Evolutionary conservation across 2,329 filamentous ascomycete species (phyloP).

Genomic region (Uncinocarpus reesii): DNA sequence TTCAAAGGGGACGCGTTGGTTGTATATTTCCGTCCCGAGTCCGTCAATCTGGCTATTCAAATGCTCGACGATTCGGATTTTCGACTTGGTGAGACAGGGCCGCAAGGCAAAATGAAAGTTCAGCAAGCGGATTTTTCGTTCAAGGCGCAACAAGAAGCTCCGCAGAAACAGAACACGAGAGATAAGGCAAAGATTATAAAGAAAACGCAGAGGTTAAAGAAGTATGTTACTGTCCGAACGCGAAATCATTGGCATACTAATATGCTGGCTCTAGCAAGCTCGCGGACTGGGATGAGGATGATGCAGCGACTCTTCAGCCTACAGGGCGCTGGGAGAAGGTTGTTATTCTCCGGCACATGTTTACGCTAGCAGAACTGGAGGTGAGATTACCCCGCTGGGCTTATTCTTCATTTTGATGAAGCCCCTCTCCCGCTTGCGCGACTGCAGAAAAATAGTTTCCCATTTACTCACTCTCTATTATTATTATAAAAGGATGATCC

Average conservation of each 20-base stretch:
- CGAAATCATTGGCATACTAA: background rate
- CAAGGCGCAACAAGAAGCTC: conserved; percentile 69
- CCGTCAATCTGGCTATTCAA: conserved; percentile 57
- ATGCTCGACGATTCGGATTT: conserved; percentile 55
- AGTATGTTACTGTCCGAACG: conserved; percentile 38
- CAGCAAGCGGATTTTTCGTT: conserved; percentile 80
- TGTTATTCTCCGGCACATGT: conserved; percentile 87
- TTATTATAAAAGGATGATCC: conserved; percentile 54
- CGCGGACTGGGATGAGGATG: conserved; percentile 86
- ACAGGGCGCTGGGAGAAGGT: conserved; percentile 60
- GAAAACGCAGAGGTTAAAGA: conserved; percentile 78
- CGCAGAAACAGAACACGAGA: conserved; percentile 44
- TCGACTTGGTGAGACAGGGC: conserved; percentile 48
- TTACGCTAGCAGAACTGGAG: conserved; percentile 72
- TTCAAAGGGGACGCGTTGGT: conserved; percentile 92
- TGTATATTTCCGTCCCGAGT: conserved; percentile 90
- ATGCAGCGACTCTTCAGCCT: conserved; percentile 48
- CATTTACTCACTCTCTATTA: background rate
- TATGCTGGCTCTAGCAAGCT: conserved; percentile 52
- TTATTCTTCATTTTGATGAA: background rate
- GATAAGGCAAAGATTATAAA: conserved; percentile 85
- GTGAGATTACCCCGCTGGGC: conserved; percentile 23
- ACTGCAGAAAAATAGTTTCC: no score
- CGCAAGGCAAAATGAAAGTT: conserved; percentile 60
- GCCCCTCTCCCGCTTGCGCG: no score